Evolutionary conservation across 1,284 basidiomycete genomes (phyloP), one percentile per base, ranked within the genome.

Genomic region (Cyathus olla): DNA sequence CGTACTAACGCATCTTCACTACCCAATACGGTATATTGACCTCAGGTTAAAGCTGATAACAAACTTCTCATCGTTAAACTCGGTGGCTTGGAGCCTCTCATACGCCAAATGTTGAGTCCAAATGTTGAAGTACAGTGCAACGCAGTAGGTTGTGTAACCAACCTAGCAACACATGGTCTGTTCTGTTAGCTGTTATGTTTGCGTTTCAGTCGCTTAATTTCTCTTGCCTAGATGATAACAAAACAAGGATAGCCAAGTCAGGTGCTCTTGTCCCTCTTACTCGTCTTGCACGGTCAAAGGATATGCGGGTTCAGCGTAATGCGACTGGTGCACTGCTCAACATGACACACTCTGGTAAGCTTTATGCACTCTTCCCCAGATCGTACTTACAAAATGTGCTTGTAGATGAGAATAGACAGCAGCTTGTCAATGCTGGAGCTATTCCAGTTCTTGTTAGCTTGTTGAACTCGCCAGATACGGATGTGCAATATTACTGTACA

Each of bases 121-220:
- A 99, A 99, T 75, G 97, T 99, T 44, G 98, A 99, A 77, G 98
- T 99, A 2, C 98, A 99, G 79, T 99, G 98, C 84, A 99, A 99
- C 75, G 98, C 98, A n/a, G 98, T 99, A 39, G 98, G 98, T 39
- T 99, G 98, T 78, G 97, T 99, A 59, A 99, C 98, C 39, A 99
- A 99, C 78, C 87, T 99, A 57, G 98, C 98, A 21, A 99, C 97
- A 2, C 97, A 99, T 81, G 97, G 95, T 96, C 62, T 29, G 21
- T 59, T 60, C 40, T 60, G 56, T 55, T 28, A 31, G 31, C 57
- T 53, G 56, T 61, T 8, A 5, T 6, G 44, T 35, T 35, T 13
- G 13, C 31, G 13, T 35, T 42, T 48, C 54, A 57, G 46, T 40
- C 55, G 44, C 57, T 55, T 48, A 48, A 61, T 42, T 58, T 48